Evolutionary conservation across 441 rosid genomes (phyloP), one percentile per base, ranked within the genome.

Genomic region (Gossypium lobatum): DNA sequence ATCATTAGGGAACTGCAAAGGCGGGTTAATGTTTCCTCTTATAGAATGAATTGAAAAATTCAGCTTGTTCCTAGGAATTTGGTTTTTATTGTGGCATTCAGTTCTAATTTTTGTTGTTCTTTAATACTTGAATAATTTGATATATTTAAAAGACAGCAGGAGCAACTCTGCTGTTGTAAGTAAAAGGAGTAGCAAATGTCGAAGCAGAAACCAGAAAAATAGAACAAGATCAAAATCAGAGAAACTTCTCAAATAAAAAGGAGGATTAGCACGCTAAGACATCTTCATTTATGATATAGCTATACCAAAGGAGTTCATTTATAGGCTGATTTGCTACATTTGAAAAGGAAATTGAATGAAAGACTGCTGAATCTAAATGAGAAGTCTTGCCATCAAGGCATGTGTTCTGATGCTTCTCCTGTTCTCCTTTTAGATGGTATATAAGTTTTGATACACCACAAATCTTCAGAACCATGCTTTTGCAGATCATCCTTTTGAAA

Each of bases 331-430:
- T 31, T 62, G 18, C 54, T 11, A 42, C 4, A 42, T 64, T 64
- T 39, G 18, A 20, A 42, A 42, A 42, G 16, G 26, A 17, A 11
- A 64, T 42, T 20, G 31, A 63, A 8, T 34, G 67, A 63, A 17
- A 63, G 48, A 63, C 23, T 1, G 67, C 9, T 34, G 14, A 8
- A 63, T 16, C 54, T 13, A 45, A 21, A 21, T 4, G 50, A n/a
- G 34, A 28, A 65, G 37, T 67, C 71, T 46, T 23, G 2, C 58
- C 52, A 67, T 48, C 31, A 52, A 67, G 20, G 52, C 71, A 48
- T 23, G n/a, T 48, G 21, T 23, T 48, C 1, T 67, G n/a, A 25
- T 67, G 58, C 11, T 25, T 67, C 58, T 67, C 23, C 42, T 0
- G 21, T 67, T 48, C 58, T 48, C 71, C 58, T 66, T 67, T 66